Conservation (phyloP, 306 rosid genomes). For the Prunus fruticosa region DNA sequence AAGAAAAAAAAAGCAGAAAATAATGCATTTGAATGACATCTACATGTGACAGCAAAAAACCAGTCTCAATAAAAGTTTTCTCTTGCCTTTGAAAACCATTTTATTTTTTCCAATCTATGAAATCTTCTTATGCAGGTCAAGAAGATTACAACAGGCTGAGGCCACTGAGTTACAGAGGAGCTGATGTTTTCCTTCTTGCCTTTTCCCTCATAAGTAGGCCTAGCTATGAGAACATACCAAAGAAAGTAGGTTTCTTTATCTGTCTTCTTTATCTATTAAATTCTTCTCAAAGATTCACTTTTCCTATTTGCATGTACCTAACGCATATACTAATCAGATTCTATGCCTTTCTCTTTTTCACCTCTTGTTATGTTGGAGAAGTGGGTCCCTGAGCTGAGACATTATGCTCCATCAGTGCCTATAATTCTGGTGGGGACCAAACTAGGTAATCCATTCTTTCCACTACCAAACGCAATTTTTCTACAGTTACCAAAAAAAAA, state of each 20-base stretch:
- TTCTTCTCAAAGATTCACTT: constrained; percentile 8
- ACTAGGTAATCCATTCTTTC: constrained; percentile 34
- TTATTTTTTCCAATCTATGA: no score
- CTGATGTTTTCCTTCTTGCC: constrained; percentile 50
- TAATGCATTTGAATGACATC: background rate
- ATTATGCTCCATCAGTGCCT: constrained; percentile 59
- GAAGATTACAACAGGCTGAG: constrained; percentile 52
- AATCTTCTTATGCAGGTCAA: constrained; percentile 32
- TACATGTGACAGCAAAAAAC: constrained; percentile 10
- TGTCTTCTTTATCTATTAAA: constrained; percentile 2
- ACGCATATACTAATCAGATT: constrained; percentile 19
- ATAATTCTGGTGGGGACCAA: constrained; percentile 59
- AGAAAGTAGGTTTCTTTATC: constrained; percentile 36
- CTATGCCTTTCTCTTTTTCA: background rate
- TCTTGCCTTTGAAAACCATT: background rate
- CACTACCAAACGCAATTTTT: constrained; percentile 2
- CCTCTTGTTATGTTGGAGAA: constrained; percentile 29
- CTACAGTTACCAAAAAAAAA: no score
- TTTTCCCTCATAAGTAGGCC: constrained; percentile 53
- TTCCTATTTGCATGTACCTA: background rate
- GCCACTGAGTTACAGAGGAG: constrained; percentile 55
- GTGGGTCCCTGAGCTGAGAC: constrained; percentile 64
- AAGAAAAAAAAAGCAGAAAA: background rate
- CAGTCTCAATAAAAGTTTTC: background rate
- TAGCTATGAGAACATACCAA: constrained; percentile 52